These are phyloP conservation scores for Ministeria vibrans DNA, from an alignment of 78 protist species.

Conservation along the genomic window DNA sequence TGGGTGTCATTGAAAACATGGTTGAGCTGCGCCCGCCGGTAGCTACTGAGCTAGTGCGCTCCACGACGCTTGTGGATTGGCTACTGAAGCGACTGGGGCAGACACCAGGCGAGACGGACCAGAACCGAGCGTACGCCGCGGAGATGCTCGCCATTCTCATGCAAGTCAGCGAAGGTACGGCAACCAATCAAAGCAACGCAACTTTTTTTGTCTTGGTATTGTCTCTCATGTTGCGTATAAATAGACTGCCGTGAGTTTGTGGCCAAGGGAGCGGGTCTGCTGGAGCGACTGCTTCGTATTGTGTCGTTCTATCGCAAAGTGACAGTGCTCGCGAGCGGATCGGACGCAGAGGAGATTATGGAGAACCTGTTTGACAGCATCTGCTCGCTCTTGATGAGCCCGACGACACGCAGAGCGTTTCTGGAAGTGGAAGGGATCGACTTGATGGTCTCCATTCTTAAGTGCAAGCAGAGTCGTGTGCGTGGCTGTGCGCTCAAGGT, in stretches of 20 bases:
- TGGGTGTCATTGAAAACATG: neutral
- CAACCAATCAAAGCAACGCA: too few species aligned
- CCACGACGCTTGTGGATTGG: neutral
- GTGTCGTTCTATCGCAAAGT: too few species aligned
- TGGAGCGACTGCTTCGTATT: too few species aligned
- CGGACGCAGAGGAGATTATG: slow-evolving; percentile 3
- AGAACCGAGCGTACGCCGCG: neutral
- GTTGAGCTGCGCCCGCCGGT: neutral
- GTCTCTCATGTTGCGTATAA: too few species aligned
- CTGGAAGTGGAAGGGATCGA: slow-evolving; percentile 21
- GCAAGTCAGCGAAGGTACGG: neutral
- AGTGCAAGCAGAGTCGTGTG: neutral
- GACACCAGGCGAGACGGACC: neutral
- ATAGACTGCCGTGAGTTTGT: too few species aligned
- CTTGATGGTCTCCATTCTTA: slow-evolving; percentile 1
- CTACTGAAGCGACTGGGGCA: neutral
- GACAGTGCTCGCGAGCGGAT: too few species aligned
- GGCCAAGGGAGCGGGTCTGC: too few species aligned
- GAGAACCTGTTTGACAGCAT: slow-evolving; percentile 2
- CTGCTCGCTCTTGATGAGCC: neutral
- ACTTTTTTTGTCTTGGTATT: too few species aligned
- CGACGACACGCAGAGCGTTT: neutral
- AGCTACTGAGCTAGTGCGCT: neutral
- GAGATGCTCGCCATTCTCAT: neutral
- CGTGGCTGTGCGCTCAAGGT: slow-evolving; percentile 13